Evolutionary conservation across 2,329 filamentous ascomycete species (phyloP).

Genomic region (Pseudopyricularia cyperi): DNA sequence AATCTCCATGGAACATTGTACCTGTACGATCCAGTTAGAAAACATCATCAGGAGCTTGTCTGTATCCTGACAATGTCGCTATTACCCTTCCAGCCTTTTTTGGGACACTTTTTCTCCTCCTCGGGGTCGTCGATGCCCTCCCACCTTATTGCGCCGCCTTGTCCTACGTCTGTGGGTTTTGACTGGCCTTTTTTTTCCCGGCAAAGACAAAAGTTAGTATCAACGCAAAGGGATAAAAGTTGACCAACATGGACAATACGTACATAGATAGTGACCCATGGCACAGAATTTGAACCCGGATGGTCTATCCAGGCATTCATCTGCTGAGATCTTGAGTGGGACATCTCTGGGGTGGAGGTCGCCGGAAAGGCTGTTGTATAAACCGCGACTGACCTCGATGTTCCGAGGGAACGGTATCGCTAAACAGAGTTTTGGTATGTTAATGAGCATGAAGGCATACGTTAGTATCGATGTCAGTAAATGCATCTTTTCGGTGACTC

Average conservation of each 20-base stretch:
- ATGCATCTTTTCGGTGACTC: background rate
- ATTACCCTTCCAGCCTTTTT: background rate
- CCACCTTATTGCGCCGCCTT: background rate
- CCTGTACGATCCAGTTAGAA: too few relatives aligned
- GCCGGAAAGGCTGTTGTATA: background rate
- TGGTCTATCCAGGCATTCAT: background rate
- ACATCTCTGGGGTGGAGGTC: background rate
- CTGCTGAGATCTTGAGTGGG: background rate
- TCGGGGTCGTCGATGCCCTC: background rate
- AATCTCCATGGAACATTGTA: background rate
- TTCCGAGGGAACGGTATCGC: background rate
- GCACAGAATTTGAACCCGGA: background rate
- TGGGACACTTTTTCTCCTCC: background rate
- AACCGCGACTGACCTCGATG: background rate
- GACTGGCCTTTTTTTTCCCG: background rate
- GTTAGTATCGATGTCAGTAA: background rate
- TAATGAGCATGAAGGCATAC: background rate
- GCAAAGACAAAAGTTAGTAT: background rate
- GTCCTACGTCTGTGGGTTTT: background rate
- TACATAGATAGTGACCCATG: background rate
- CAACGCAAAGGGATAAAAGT: too few relatives aligned
- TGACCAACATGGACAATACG: background rate
- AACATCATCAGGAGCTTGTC: background rate
- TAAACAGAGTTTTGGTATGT: background rate
- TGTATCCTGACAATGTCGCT: background rate